A percentile compares a stretch with the other conserved stretches of the same genome.
phyloP scores from a whole-genome alignment of 345 rosid genomes.

The Boechera retrofracta region DNA sequence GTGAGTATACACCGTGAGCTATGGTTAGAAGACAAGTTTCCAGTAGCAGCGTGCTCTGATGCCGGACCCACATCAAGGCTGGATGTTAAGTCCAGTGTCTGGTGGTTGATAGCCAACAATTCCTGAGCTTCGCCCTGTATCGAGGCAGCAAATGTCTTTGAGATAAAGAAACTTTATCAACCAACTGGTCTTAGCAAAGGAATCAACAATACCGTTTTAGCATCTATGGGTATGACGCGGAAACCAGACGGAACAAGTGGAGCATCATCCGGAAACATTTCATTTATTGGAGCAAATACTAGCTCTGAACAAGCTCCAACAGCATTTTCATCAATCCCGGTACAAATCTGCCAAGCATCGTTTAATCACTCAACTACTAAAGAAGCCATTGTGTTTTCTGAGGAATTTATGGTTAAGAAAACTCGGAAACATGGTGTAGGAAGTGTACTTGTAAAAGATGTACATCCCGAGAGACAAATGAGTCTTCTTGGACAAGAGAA shows the following conservation, averaged over 20 bases:
- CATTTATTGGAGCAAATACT: slow-evolving; percentile 94
- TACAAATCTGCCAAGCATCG: slow-evolving; percentile 66
- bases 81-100: neutral
- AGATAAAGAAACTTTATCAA: slow-evolving; percentile 3
- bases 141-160: neutral
- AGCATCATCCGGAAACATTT: slow-evolving; percentile 97
- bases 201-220: slow-evolving; percentile 64
- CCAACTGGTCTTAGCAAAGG: neutral
- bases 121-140: neutral
- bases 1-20: neutral
- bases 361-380: neutral
- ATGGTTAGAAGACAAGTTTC: neutral
- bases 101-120: neutral
- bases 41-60: neutral
- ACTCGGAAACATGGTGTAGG: neutral
- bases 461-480: slow-evolving; percentile 81
- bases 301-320: slow-evolving; percentile 93
- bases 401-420: neutral
- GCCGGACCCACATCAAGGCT: neutral
- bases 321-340: slow-evolving; percentile 93
- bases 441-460: slow-evolving; percentile 85
- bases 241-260: slow-evolving; percentile 92
- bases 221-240: slow-evolving; percentile 82
- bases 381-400: neutral
- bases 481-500: slow-evolving; percentile 84